Evolutionary conservation across 768 basidiomycete species (phyloP), one percentile per base, ranked within the genome.

Genomic region (Mycena metata): DNA sequence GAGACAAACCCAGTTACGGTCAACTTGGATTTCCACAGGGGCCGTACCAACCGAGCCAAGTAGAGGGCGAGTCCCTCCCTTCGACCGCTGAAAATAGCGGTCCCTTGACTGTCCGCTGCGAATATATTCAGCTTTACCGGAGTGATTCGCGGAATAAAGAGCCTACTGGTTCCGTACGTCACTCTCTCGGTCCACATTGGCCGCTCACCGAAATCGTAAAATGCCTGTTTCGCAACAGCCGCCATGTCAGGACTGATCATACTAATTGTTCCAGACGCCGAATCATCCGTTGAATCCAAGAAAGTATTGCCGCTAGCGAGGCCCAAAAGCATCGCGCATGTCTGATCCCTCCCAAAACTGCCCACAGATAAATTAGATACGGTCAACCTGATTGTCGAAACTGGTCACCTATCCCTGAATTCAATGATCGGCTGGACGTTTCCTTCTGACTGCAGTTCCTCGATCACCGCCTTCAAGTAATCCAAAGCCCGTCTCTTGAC

Each of bases 321-420:
- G 13, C 91, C 92, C 16, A 97, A 85, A 19, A 95, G 87, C 93
- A 98, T 96, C 7, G 94, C 91, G 73, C 95, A 96, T 4, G 94
- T 92, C 74, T 97, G 94, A 76, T 96, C 94, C 60, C 95, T 88
- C 51, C 96, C 96, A 77, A 93, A 98, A 75, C 96, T 97, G 72
- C 19, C 23, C 46, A 64, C 26, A 26, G 5, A 51, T 60, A 12
- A 64, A 55, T 30, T 47, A 67, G 43, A 33, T 30, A 30, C 30
- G 30, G n/a, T 12, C 54, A 52, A 60, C 30, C 26, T 45, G 17
- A 12, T 59, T 23, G 47, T 19, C 45, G 62, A 58, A 49, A 62
- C 23, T 43, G 69, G 82, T 63, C 72, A 91, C 96, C 89, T 93
- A 72, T 95, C 91, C 59, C 91, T 85, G 76, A 96, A 96, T 62